Evolutionary conservation across 805 yeast genomes (phyloP), one percentile per base, ranked within the genome.

Genomic region (Saccharomyces eubayanus): DNA sequence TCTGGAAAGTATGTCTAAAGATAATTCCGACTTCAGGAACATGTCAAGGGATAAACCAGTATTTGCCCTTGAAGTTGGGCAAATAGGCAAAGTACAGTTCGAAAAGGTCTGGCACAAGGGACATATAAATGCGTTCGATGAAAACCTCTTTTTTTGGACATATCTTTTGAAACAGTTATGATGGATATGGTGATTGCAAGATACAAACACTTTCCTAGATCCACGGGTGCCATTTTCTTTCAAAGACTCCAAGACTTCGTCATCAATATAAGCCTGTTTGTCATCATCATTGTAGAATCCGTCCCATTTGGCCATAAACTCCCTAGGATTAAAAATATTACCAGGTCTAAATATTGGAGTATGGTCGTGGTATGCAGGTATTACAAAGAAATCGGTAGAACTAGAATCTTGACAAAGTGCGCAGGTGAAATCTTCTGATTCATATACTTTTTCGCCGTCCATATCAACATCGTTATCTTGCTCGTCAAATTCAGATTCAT

Each of bases 161-260:
- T 81, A 84, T 52, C 84, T 83, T 53, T 77, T 68, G 66, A 85
- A 88, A 68, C 99, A 94, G 20, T 77, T 75, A 59, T 77, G 82
- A 67, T 94, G 99, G 81, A 94, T 85, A 8, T 92, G 89, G 70
- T 94, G 99, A 16, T 96, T 95, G 72, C 99, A 94, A 40, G 96
- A 89, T 53, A 82, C 83, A 12, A 87, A 75, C 0, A 86, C 72
- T 53, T 63, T 51, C 51, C 47, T 51, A 28, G 56, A 47, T 9
- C 62, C 61, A 14, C 51, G 40, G 16, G 31, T 29, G 28, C 64
- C 59, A 27, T 54, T 56, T 12, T 57, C 57, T 45, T 56, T 58
- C 28, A 65, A 53, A 46, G 51, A 59, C 46, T 53, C 56, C 50
- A 62, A 40, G 6, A 55, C 48, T 16, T 58, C 52, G 40, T 62